Conservation (phyloP, 2,329 filamentous ascomycete genomes). For the Onygenales sp. region DNA sequence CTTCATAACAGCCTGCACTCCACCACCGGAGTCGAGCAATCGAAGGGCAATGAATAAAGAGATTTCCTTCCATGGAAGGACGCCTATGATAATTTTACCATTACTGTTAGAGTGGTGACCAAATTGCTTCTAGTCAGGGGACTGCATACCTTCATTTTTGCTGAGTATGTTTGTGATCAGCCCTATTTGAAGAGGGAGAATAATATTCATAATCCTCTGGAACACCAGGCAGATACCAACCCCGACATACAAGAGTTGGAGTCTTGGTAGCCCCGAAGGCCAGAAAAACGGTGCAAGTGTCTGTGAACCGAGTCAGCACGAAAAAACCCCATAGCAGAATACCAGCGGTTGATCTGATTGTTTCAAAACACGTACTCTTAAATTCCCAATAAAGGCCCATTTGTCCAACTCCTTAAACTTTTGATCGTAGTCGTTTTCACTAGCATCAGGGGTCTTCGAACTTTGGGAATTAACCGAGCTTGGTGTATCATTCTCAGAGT, state of each 20-base stretch:
- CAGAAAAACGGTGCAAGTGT: constrained; percentile 72
- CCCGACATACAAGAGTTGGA: constrained; percentile 59
- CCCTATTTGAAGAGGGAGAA: constrained; percentile 74
- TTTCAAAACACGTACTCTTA: background rate
- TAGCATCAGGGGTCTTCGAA: background rate
- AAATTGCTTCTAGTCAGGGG: background rate
- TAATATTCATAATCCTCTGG: constrained; percentile 62
- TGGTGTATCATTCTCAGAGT: constrained; percentile 2
- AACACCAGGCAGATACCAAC: constrained; percentile 60
- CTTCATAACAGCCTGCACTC: constrained; percentile 41
- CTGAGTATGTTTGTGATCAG: constrained; percentile 64
- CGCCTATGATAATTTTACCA: constrained; percentile 14
- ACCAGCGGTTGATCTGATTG: background rate
- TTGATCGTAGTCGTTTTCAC: background rate
- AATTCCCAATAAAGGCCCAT: background rate
- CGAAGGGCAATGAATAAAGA: constrained; percentile 41
- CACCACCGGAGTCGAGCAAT: constrained; percentile 43
- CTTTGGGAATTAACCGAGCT: background rate
- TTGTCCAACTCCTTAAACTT: background rate
- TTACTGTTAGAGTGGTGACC: background rate
- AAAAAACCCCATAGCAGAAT: background rate
- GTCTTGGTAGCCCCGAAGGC: constrained; percentile 55
- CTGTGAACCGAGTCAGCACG: constrained; percentile 25
- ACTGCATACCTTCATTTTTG: constrained; percentile 32
- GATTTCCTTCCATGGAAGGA: constrained; percentile 46